Evolutionary conservation across 345 rosid genomes (phyloP), one percentile per base, ranked within the genome.

Genomic region (Citrus sp.): DNA sequence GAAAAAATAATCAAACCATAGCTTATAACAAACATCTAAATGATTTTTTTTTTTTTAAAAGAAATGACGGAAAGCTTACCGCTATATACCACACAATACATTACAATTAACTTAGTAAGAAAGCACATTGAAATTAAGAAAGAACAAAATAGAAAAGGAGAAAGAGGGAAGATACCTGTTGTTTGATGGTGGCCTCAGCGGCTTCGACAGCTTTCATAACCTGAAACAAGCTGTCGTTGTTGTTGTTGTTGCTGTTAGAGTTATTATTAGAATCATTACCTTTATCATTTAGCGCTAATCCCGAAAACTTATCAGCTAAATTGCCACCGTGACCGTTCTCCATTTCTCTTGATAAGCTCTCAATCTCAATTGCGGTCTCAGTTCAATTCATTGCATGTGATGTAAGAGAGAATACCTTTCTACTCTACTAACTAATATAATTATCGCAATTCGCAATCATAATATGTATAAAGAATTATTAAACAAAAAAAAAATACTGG

Each of bases 141-240:
- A 46, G 51, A 46, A 46, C 14, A 12, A 46, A 46, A 46, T 0
- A 46, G 18, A 46, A 46, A 46, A 42, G 14, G 49, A 12, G 49
- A 42, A 42, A 42, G 49, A 42, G 49, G 49, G 49, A 42, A 42
- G 49, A 46, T 46, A 92, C 99, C 98, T 95, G 98, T 74, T 92
- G 98, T 84, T 85, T 90, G 77, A 95, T 95, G 38, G 95, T 90
- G 64, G 93, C 90, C 87, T 95, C 99, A 13, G 99, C 98, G 3
- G 95, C 97, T 86, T 95, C 98, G 9, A 93, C 96, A 19, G 99
- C 99, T 82, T 92, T 92, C 90, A 92, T 89, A 37, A 92, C 99
- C 92, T 91, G 99, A 80, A 87, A 87, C 85, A 95, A 92, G 81
- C 87, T 93, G 65, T 89, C 90, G 75, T 84, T 89, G 78, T 85